Evolutionary conservation across 2,329 filamentous ascomycete genomes (phyloP).

Genomic region (Phaeosphaeria sp.): DNA sequence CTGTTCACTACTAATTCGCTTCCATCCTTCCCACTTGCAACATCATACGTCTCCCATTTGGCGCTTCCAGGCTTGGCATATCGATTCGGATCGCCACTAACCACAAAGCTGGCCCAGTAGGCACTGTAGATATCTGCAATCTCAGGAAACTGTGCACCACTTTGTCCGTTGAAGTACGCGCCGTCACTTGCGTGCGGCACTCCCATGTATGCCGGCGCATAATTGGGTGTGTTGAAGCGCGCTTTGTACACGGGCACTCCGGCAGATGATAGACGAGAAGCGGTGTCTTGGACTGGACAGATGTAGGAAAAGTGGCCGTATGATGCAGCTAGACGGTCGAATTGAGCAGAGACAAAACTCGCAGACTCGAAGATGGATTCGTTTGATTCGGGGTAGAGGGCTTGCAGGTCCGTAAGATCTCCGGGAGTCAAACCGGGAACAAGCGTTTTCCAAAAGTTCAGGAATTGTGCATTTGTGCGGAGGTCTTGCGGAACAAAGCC

Average conservation of each 20-base stretch:
- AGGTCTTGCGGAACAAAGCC: constrained; percentile 41
- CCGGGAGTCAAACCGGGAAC: constrained; percentile 33
- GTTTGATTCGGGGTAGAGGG: constrained; percentile 35
- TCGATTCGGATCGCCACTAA: constrained; percentile 44
- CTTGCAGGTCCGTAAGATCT: constrained; percentile 40
- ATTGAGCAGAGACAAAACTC: constrained; percentile 53
- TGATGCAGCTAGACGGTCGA: constrained; percentile 53
- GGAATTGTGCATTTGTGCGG: constrained; percentile 44
- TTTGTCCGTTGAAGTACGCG: constrained; percentile 39
- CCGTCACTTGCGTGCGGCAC: constrained; percentile 42
- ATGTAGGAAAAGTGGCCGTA: constrained; percentile 47
- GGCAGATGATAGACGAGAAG: constrained; percentile 27
- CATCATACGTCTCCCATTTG: constrained; percentile 38
- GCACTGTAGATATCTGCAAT: constrained; percentile 41
- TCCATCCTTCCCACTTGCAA: constrained; percentile 4
- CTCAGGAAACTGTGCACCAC: constrained; percentile 34
- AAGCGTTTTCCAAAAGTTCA: constrained; percentile 39
- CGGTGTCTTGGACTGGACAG: constrained; percentile 44
- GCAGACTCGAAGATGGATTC: constrained; percentile 35
- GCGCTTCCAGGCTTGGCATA: constrained; percentile 25
- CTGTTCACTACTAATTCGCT: constrained; percentile 33
- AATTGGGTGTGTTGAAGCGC: constrained; percentile 46
- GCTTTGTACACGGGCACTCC: constrained; percentile 41
- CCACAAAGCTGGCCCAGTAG: constrained; percentile 46
- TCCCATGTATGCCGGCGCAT: constrained; percentile 30